Evolutionary conservation across 2,329 filamentous ascomycete genomes (phyloP).

Genomic region (Sporothrix curviconia): DNA sequence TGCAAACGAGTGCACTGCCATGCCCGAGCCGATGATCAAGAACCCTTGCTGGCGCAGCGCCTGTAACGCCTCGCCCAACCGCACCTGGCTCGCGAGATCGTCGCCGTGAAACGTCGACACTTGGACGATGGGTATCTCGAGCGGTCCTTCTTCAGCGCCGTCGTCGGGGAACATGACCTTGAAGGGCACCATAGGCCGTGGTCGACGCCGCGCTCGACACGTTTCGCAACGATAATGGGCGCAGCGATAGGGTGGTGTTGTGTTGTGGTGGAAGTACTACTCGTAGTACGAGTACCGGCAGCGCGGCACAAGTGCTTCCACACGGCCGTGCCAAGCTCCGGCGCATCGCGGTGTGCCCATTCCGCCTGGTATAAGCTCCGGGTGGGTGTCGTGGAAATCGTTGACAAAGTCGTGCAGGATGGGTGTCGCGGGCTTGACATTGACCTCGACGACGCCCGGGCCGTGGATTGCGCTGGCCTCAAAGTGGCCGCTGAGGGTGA

Average conservation of each 20-base stretch:
- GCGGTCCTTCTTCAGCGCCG: neutral
- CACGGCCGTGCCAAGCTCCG: slow-evolving; percentile 3
- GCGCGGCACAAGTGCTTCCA: slow-evolving; percentile 2
- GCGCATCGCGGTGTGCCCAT: slow-evolving; percentile 11
- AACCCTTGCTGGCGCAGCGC: neutral
- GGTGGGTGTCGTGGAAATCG: slow-evolving; percentile 12
- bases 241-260: no score
- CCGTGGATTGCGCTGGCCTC: slow-evolving; percentile 11
- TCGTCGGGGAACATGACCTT: slow-evolving; percentile 9
- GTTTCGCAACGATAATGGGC: slow-evolving; percentile 4
- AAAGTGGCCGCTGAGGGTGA: slow-evolving; percentile 10
- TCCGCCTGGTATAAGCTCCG: slow-evolving; percentile 6
- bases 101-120: slow-evolving; percentile 9
- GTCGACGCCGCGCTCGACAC: slow-evolving; percentile 13
- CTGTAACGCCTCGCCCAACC: neutral
- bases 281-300: no score
- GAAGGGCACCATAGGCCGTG: slow-evolving; percentile 14
- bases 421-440: slow-evolving; percentile 4
- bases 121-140: slow-evolving; percentile 4
- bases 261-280: no score
- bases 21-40: slow-evolving; percentile 5
- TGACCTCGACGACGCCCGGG: slow-evolving; percentile 11
- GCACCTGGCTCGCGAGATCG: slow-evolving; percentile 4
- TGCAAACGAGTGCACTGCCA: slow-evolving; percentile 13
- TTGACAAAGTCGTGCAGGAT: slow-evolving; percentile 14